Percentiles rank a stretch among this genome's conserved stretches.
Evolutionary conservation across 306 rosid genomes (phyloP).

Genomic region (Glycine tomentella): DNA sequence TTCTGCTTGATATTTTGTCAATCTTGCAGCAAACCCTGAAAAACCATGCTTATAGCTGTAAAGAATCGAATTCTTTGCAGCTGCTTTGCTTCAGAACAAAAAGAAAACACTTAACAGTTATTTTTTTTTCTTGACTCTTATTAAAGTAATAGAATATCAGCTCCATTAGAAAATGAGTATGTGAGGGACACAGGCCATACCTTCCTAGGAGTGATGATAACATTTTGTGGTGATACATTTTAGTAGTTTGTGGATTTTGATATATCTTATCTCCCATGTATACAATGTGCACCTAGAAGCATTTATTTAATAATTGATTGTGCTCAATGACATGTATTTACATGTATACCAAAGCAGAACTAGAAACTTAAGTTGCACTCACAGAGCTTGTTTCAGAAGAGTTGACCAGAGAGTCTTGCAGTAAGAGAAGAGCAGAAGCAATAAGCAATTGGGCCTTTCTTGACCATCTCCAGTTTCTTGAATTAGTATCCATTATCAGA

Average conservation of each 20-base stretch:
- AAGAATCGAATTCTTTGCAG: constrained; percentile 66
- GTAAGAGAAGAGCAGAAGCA: constrained; percentile 54
- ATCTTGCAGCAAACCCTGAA: constrained; percentile 88
- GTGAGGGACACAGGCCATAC: constrained; percentile 48
- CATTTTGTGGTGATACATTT: constrained; percentile 62
- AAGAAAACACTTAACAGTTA: constrained; percentile 26
- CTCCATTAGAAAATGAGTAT: constrained; percentile 12
- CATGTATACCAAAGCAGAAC: constrained; percentile 31
- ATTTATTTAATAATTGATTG: constrained; percentile 34
- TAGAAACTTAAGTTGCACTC: constrained; percentile 50
- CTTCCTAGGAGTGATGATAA: constrained; percentile 71
- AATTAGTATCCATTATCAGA: constrained; percentile 49
- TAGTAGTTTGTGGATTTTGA: constrained; percentile 59
- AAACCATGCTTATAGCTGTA: constrained; percentile 87
- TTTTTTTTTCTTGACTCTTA: constrained; percentile 7
- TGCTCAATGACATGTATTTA: constrained; percentile 10
- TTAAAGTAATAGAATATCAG: constrained; percentile 3
- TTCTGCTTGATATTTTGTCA: constrained; percentile 71
- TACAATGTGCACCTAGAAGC: constrained; percentile 72
- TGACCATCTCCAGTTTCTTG: constrained; percentile 54
- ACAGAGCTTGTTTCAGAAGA: constrained; percentile 58
- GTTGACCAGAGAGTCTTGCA: constrained; percentile 51
- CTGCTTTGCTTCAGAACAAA: constrained; percentile 73
- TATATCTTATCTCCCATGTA: constrained; percentile 69
- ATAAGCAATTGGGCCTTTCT: constrained; percentile 52